Percentiles rank a stretch among this genome's conserved stretches.
phyloP scores from a whole-genome alignment of 805 yeast genomes.

The Candida maesae region DNA sequence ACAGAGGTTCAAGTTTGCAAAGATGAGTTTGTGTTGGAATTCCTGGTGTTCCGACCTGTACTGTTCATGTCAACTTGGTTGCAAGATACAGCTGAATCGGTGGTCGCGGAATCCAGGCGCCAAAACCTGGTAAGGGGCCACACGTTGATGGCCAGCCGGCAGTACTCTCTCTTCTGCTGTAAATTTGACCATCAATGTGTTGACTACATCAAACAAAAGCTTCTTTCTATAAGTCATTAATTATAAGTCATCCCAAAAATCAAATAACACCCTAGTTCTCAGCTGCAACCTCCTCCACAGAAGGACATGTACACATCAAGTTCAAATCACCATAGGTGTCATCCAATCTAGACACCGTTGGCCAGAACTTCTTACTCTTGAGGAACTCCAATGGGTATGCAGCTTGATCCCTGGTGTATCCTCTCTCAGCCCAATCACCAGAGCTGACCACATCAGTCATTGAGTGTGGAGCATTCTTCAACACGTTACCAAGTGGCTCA shows the following conservation, averaged over 20 bases:
- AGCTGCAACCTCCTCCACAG: constrained; percentile 69
- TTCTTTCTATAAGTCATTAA: neutral
- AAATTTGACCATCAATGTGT: too few relatives aligned
- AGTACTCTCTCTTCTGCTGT: too few relatives aligned
- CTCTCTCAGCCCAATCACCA: constrained; percentile 75
- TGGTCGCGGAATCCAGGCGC: too few relatives aligned
- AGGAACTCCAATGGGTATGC: constrained; percentile 85
- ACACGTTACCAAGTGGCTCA: constrained; percentile 59
- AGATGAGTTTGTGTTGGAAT: too few relatives aligned
- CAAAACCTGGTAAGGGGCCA: too few relatives aligned
- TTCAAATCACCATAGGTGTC: constrained; percentile 94
- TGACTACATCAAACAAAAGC: too few relatives aligned
- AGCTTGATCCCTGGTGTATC: constrained; percentile 89
- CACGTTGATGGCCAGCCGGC: too few relatives aligned
- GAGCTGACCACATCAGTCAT: constrained; percentile 69
- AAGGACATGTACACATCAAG: constrained; percentile 89
- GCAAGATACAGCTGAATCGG: too few relatives aligned
- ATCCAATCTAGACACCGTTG: constrained; percentile 86
- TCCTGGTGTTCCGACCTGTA: too few relatives aligned
- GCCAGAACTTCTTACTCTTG: constrained; percentile 85
- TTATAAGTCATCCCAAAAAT: neutral
- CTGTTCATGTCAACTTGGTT: too few relatives aligned
- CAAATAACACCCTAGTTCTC: neutral
- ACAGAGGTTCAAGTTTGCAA: too few relatives aligned
- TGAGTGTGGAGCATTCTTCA: constrained; percentile 92